Evolutionary conservation across 257 asterid species (phyloP), one percentile per base, ranked within the genome.

Genomic region (Verbena officinalis): DNA sequence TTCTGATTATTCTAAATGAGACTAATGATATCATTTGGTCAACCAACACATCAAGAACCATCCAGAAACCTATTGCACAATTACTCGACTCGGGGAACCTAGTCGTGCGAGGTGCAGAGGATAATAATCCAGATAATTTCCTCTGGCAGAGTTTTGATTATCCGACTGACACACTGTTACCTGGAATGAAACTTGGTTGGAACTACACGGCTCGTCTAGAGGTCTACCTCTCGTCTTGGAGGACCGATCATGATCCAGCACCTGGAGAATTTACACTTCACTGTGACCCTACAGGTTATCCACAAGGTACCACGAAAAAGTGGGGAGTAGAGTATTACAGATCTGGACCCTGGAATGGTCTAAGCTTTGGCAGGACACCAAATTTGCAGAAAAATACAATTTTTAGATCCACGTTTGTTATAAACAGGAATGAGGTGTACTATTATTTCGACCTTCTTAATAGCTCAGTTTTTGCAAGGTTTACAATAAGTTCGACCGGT

Each of bases 141-240:
- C 24, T 83, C 0, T 81, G 94, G 94, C 83, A 81, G 77, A 86
- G 94, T 16, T 83, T 83, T 57, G 73, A 83, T 21, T 60, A 76
- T 52, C 84, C 88, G 0, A 60, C 82, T 1, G 82, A 83, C 20
- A 81, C 84, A 0, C 19, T 71, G 38, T 40, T 86, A 13, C 85
- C 95, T 0, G 83, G 84, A 1, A 81, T 81, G 90, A 80, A 74
- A 55, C 66, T 79, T 5, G 94, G 94, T 1, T 16, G 58, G 66
- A 75, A 79, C 67, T 60, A 65, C 2, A 12, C 3, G 4, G 79
- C 82, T 0, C 72, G 79, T 0, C 50, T 19, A 1, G 79, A 81
- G 33, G 70, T 48, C 17, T 73, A 31, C 43, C 23, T 79, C 3
- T 22, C 85, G 0, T 83, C 95, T 0, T 73, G 83, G 69, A 79